Evolutionary conservation across 345 rosid genomes (phyloP).

Genomic region (Draba incana): DNA sequence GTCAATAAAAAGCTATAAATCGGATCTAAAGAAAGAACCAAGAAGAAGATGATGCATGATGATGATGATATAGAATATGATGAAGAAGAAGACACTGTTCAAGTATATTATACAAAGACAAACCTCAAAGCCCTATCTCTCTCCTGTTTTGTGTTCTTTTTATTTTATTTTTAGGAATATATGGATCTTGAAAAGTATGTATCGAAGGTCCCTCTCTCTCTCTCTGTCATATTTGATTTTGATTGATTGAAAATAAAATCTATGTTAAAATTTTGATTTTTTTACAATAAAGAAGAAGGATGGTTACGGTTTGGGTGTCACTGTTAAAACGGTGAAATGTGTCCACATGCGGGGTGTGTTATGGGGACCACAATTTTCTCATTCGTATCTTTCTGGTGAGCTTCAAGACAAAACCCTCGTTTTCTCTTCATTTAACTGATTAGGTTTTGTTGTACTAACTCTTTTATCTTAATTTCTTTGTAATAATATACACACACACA

Average conservation of each 20-base stretch:
- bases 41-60: slow-evolving; percentile 54
- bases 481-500: not conserved
- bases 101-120: slow-evolving; percentile 31
- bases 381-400: slow-evolving; percentile 44
- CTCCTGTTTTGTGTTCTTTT: slow-evolving; percentile 32
- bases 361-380: slow-evolving; percentile 44
- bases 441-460: slow-evolving; percentile 41
- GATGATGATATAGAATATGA: slow-evolving; percentile 36
- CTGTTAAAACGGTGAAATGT: slow-evolving; percentile 50
- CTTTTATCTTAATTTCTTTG: not conserved
- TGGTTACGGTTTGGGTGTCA: slow-evolving; percentile 46
- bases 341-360: slow-evolving; percentile 58
- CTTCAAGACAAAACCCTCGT: slow-evolving; percentile 48
- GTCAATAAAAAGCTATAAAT: slow-evolving; percentile 37
- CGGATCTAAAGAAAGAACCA: slow-evolving; percentile 43
- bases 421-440: slow-evolving; percentile 40
- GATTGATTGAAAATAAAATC: too few relatives aligned
- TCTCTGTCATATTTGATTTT: not conserved
- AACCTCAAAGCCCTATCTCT: slow-evolving; percentile 48
- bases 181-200: slow-evolving; percentile 41
- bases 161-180: slow-evolving; percentile 20
- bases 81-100: slow-evolving; percentile 40
- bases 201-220: slow-evolving; percentile 25
- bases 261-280: not conserved
- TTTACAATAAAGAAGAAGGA: slow-evolving; percentile 35